A percentile compares a stretch with the other conserved stretches of the same genome.
phyloP scores from a whole-genome alignment of 2,329 filamentous ascomycete species.

The Aspergillus awamori region DNA sequence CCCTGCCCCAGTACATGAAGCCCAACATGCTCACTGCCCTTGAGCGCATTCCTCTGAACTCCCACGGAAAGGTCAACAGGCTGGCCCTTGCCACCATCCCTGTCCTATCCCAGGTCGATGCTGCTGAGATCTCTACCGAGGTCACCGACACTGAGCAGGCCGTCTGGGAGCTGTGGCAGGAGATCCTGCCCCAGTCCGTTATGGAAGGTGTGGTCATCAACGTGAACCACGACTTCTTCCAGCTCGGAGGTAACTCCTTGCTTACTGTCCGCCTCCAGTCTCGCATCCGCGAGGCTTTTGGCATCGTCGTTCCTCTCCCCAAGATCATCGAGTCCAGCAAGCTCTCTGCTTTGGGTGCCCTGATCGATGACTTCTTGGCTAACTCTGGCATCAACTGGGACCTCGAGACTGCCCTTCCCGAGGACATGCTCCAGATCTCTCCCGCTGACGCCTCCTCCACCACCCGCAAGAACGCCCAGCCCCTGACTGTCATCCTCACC shows the following conservation, averaged over 20 bases:
- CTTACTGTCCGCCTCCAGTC: slow-evolving; percentile 8
- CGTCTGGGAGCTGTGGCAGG: slow-evolving; percentile 10
- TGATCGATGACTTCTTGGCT: not conserved
- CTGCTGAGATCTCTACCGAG: not conserved
- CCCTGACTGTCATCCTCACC: slow-evolving; percentile 12
- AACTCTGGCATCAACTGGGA: slow-evolving; percentile 5
- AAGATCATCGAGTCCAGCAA: slow-evolving; percentile 3
- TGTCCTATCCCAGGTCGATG: slow-evolving; percentile 18
- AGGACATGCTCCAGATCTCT: not conserved
- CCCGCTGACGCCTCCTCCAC: not conserved
- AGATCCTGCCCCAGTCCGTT: not conserved
- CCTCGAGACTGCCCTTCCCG: not conserved
- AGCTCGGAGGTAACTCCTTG: slow-evolving; percentile 14
- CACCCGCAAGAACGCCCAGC: not conserved
- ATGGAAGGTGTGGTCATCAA: not conserved
- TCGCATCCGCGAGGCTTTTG: not conserved
- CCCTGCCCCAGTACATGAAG: slow-evolving; percentile 40
- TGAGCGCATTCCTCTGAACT: slow-evolving; percentile 28
- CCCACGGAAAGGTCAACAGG: slow-evolving; percentile 33
- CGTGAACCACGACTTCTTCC: slow-evolving; percentile 12
- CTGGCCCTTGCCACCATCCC: slow-evolving; percentile 15
- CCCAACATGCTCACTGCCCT: slow-evolving; percentile 30
- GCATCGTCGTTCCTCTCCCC: not conserved
- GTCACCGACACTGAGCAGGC: not conserved
- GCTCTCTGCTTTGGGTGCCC: slow-evolving; percentile 1